Conservation (phyloP, 225 moss, liverwort and hornwort species). For the Bryoerythrophyllum caledonicum region DNA sequence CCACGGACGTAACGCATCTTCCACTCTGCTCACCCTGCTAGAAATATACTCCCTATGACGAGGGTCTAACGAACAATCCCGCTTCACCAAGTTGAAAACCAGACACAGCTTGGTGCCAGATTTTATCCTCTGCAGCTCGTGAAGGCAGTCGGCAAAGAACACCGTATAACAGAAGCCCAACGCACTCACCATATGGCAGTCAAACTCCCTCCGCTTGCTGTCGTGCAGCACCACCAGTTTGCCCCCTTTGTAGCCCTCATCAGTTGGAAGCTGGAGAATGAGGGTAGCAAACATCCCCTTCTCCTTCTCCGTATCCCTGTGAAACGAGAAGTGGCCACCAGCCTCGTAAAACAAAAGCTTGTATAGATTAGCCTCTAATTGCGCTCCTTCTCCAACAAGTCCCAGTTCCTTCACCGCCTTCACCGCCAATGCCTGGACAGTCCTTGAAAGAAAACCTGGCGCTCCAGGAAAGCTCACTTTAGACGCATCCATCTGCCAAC, state of each 20-base stretch:
- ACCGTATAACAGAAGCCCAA: conserved; percentile 18
- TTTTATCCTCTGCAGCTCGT: conserved; percentile 19
- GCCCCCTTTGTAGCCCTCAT: conserved; percentile 21
- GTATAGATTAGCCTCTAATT: conserved; percentile 11
- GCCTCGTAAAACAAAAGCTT: conserved; percentile 25
- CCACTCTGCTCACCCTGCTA: conserved; percentile 9
- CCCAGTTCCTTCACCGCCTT: conserved; percentile 22
- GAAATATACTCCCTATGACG: neutral
- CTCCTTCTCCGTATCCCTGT: conserved; percentile 35
- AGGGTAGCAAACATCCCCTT: conserved; percentile 24
- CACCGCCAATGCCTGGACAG: conserved; percentile 10
- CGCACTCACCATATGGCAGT: conserved; percentile 18
- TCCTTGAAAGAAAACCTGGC: conserved; percentile 16
- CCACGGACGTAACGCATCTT: conserved; percentile 31
- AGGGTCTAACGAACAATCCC: neutral
- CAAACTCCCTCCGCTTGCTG: neutral
- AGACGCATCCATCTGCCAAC: conserved; percentile 33
- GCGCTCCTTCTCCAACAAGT: neutral
- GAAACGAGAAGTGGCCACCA: conserved; percentile 18
- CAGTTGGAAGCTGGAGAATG: conserved; percentile 31
- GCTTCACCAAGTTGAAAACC: conserved; percentile 29
- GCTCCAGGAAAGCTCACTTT: conserved; percentile 25
- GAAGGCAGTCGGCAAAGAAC: conserved; percentile 33
- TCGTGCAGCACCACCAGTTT: conserved; percentile 13
- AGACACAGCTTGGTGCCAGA: conserved; percentile 25